phyloP scores from a whole-genome alignment of 805 yeast genomes.

The Brettanomyces custersianus region DNA sequence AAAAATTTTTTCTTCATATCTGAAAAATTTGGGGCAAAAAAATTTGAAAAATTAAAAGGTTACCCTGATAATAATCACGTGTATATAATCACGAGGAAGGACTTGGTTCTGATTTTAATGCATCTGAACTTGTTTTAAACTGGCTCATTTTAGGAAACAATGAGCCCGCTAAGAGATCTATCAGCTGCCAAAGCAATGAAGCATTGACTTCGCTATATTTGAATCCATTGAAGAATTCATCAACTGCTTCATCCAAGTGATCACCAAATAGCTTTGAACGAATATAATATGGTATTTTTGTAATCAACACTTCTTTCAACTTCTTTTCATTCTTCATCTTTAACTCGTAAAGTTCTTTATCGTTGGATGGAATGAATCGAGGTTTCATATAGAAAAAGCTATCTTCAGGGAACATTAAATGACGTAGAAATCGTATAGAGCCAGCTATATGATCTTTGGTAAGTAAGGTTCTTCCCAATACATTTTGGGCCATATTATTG shows the following conservation, averaged over 20 bases:
- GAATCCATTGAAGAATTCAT: constrained; percentile 2
- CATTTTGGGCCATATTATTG: constrained; percentile 18
- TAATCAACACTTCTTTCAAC: too few relatives aligned
- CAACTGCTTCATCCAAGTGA: constrained; percentile 2
- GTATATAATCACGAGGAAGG: too few relatives aligned
- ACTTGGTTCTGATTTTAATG: too few relatives aligned
- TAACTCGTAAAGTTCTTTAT: constrained; percentile 16
- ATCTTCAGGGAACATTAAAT: constrained; percentile 23
- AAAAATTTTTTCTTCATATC: neutral
- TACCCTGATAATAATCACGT: too few relatives aligned
- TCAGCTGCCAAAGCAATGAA: constrained; percentile 4
- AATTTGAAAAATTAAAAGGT: too few relatives aligned
- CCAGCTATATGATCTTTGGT: constrained; percentile 10
- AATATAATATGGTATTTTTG: too few relatives aligned
- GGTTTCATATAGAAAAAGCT: constrained; percentile 18
- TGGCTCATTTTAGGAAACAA: too few relatives aligned
- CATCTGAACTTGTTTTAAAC: too few relatives aligned
- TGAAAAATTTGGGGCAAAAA: too few relatives aligned
- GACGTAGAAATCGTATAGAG: constrained; percentile 13
- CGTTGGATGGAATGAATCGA: constrained; percentile 22
- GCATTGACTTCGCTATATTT: constrained; percentile 5
- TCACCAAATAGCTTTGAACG: too few relatives aligned
- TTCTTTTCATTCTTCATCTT: constrained; percentile 9
- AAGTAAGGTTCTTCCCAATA: constrained; percentile 15
- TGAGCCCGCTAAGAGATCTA: constrained; percentile 5